A percentile compares a stretch with the other conserved stretches of the same genome.
Evolutionary conservation across 129 eudicot species (phyloP).

Genomic region (Lactuca sativa): DNA sequence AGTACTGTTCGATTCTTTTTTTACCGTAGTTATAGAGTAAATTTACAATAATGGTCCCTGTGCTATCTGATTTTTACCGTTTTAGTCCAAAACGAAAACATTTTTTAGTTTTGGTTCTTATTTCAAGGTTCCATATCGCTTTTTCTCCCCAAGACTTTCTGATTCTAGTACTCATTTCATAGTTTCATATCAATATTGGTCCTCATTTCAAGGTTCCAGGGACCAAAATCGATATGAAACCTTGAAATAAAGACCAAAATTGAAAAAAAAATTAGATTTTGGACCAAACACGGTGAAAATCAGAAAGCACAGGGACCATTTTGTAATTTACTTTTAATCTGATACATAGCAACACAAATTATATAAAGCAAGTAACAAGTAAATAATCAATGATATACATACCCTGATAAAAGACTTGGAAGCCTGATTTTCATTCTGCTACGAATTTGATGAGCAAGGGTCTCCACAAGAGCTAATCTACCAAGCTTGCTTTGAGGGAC

Average conservation of each 20-base stretch:
- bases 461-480: conserved; percentile 90
- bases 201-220: neutral
- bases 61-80: neutral
- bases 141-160: too few relatives aligned
- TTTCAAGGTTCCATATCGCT: too few relatives aligned
- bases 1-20: too few relatives aligned
- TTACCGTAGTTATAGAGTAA: too few relatives aligned
- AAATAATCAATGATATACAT: conserved; percentile 50
- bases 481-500: conserved; percentile 97
- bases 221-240: neutral
- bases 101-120: too few relatives aligned
- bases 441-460: conserved; percentile 88
- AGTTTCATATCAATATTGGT: neutral
- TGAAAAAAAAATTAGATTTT: too few relatives aligned
- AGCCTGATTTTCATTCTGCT: conserved; percentile 91
- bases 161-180: neutral
- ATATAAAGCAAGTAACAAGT: neutral
- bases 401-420: conserved; percentile 98
- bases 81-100: neutral
- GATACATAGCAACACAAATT: neutral
- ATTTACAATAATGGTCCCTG: too few relatives aligned
- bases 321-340: neutral
- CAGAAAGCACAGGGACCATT: neutral
- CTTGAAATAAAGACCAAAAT: neutral
- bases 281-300: too few relatives aligned